phyloP scores from a whole-genome alignment of 2,329 filamentous ascomycete genomes.

The Pseudogymnoascus sp. region DNA sequence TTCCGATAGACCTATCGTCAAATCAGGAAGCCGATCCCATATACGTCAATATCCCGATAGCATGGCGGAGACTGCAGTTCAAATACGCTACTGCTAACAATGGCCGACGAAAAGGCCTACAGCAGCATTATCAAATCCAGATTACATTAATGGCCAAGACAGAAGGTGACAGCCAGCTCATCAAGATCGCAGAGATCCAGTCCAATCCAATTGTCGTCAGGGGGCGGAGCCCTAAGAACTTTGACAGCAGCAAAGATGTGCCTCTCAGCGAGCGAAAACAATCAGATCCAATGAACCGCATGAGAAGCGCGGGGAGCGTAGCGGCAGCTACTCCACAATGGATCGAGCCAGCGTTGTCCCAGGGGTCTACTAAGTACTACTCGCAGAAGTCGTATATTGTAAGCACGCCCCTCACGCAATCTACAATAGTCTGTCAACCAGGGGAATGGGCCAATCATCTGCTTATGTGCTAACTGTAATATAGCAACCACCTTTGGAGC shows the following conservation, averaged over 20 bases:
- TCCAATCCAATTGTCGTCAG: constrained; percentile 94
- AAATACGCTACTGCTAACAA: constrained; percentile 96
- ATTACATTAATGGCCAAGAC: constrained; percentile 75
- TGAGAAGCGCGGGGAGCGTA: constrained; percentile 17
- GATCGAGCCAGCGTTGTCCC: constrained; percentile 21
- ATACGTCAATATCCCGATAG: constrained; percentile 71
- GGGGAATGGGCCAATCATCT: background rate
- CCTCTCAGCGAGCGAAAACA: constrained; percentile 42
- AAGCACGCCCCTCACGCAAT: constrained; percentile 7
- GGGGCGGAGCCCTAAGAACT: constrained; percentile 86
- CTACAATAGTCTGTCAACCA: background rate
- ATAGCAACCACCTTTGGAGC: constrained; percentile 22
- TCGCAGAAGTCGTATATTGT: constrained; percentile 24
- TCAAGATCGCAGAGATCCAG: constrained; percentile 73
- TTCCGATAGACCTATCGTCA: constrained; percentile 45
- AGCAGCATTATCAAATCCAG: constrained; percentile 89
- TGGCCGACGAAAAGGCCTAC: constrained; percentile 82
- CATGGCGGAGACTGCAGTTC: constrained; percentile 93
- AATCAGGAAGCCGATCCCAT: constrained; percentile 69
- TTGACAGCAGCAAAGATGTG: constrained; percentile 82
- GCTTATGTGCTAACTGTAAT: background rate
- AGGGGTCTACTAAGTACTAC: constrained; percentile 23
- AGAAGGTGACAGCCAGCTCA: constrained; percentile 53
- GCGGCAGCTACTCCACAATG: constrained; percentile 15
- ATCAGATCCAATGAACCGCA: constrained; percentile 20